Base-by-base conservation (phyloP, 1,284 basidiomycete genomes). In the Irpex sp. region DNA sequence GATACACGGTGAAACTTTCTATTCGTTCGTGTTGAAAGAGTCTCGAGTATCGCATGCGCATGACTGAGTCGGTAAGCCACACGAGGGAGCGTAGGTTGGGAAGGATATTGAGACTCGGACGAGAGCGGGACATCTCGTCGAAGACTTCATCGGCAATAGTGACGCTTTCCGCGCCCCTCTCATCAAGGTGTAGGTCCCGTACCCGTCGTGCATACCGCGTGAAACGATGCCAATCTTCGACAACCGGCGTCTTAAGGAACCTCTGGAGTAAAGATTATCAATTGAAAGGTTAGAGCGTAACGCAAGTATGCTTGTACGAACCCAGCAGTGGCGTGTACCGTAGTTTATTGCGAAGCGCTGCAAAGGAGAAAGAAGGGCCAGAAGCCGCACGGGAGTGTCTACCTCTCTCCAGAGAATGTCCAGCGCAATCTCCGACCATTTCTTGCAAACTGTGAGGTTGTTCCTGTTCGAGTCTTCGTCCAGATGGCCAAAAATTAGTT, bases 161-260 rank as follows among this genome's bases (percentile, higher is more conserved):
- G 26, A 60, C 34, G 40, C 49, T 4, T 38, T 5, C 6, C 11
- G 40, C 40, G 31, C 17, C 61, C 61, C 21, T 48, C 64, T 60
- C 19, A 15, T 63, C 48, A 62, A 69, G 69, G 3, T 60, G 62
- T 34, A 77, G 68, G 19, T 65, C 63, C 19, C 87, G 81, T 15
- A 89, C 82, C 31, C 86, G 83, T 26, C 76, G 72, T 19, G 80
- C 80, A 66, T 88, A 89, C 38, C 75, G 77, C 61, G 79, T 75
- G 69, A 89, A 87, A 13, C 80, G 76, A 19, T 73, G 72, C 88
- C 87, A 89, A 71, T 87, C 83, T 21, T 70, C 75, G 2, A 82
- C 76, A 37, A 82, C 78, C 31, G 26, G 26, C 26, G 26, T 26
- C 26, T 26, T 26, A 26, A 26, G 26, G 26, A 26, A 26, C 4